Evolutionary conservation across 1,284 basidiomycete species (phyloP).

Genomic region (Cryptococcus deneoformans): DNA sequence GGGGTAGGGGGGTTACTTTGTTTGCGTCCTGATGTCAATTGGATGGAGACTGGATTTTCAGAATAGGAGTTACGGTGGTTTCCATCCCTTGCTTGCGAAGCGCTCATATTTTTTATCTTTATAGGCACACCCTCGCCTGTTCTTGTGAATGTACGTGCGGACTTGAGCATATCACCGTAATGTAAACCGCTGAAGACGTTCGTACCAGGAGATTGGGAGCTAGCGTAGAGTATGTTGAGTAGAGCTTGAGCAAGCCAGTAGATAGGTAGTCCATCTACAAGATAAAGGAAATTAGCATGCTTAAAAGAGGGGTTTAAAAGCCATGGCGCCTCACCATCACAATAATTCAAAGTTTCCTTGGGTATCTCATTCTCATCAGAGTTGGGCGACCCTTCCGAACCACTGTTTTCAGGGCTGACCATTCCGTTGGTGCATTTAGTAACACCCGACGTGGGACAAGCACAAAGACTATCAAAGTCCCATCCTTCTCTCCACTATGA

Average conservation of each 20-base stretch:
- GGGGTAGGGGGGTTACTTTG: no score
- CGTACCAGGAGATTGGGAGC: slow-evolving; percentile 23
- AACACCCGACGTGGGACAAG: slow-evolving; percentile 3
- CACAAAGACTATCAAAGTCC: slow-evolving; percentile 46
- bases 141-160: slow-evolving; percentile 42
- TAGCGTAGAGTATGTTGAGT: slow-evolving; percentile 37
- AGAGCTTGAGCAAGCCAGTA: slow-evolving; percentile 51
- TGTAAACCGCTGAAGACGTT: slow-evolving; percentile 36
- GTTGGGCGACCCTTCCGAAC: background rate
- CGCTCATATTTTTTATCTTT: no score
- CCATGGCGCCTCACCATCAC: slow-evolving; percentile 32
- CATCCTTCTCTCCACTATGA: background rate
- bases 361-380: background rate
- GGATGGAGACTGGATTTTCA: no score
- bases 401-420: slow-evolving; percentile 4
- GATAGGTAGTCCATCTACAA: slow-evolving; percentile 49
- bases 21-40: no score
- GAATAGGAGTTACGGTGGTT: no score
- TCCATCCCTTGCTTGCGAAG: no score
- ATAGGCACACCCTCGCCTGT: slow-evolving; percentile 35
- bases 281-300: background rate
- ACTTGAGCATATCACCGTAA: slow-evolving; percentile 45
- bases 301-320: background rate
- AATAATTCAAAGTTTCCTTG: slow-evolving; percentile 31
- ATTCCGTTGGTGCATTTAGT: background rate